These are phyloP conservation scores for Ceratobasidium sp. DNA, from an alignment of 1,284 basidiomycete species.

Conservation along the genomic window DNA sequence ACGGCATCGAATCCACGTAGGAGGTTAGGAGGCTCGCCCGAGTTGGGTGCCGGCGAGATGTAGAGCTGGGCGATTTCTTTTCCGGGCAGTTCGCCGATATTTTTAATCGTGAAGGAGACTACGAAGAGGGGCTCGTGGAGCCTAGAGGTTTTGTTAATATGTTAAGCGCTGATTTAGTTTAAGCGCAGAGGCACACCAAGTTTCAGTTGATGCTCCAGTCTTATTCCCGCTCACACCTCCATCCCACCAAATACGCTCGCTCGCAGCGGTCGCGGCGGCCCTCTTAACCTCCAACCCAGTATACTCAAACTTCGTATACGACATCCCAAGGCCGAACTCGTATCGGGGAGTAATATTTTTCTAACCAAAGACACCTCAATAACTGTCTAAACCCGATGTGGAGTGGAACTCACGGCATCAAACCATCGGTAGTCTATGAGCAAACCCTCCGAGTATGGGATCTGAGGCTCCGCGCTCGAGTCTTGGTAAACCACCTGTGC, in stretches of 20 bases:
- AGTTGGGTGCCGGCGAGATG: slow-evolving; percentile 43
- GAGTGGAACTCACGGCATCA: slow-evolving; percentile 44
- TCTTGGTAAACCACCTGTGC: slow-evolving; percentile 50
- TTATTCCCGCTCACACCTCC: slow-evolving; percentile 44
- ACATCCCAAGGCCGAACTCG: slow-evolving; percentile 66
- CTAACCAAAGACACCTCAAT: slow-evolving; percentile 58
- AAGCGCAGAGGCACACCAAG: slow-evolving; percentile 20
- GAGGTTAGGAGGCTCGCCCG: slow-evolving; percentile 45
- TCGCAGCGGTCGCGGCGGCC: slow-evolving; percentile 9
- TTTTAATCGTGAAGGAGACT: slow-evolving; percentile 51
- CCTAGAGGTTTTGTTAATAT: slow-evolving; percentile 34
- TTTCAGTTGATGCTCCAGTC: slow-evolving; percentile 37
- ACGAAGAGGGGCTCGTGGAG: slow-evolving; percentile 46
- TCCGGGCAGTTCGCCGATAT: slow-evolving; percentile 46
- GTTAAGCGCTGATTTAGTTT: too few species aligned
- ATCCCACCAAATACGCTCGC: slow-evolving; percentile 47
- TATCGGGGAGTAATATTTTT: slow-evolving; percentile 61
- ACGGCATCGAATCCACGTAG: slow-evolving; percentile 63
- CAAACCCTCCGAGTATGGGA: slow-evolving; percentile 54
- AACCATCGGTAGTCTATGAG: slow-evolving; percentile 50
- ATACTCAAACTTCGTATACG: slow-evolving; percentile 67
- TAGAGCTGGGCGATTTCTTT: slow-evolving; percentile 49
- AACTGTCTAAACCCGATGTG: not conserved
- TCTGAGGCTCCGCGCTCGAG: slow-evolving; percentile 31
- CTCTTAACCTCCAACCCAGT: slow-evolving; percentile 54